phyloP scores from a whole-genome alignment of 129 eudicot species.

The Tagetes patula region DNA sequence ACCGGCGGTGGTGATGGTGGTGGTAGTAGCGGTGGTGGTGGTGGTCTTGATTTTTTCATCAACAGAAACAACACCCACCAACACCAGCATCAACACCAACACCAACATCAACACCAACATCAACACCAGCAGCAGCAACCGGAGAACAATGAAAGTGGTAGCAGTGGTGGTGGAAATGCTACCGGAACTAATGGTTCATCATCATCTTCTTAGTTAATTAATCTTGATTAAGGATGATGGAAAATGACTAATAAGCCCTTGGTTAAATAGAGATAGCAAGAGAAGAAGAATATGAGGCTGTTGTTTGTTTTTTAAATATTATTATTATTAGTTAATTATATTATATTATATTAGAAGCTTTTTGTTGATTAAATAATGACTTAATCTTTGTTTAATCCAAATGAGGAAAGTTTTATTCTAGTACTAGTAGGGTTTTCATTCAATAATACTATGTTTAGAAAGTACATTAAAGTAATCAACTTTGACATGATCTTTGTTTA shows the following conservation, averaged over 20 bases:
- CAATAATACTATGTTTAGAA: slow-evolving; percentile 25
- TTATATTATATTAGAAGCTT: slow-evolving; percentile 13
- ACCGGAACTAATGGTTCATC: slow-evolving; percentile 61
- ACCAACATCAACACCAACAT: slow-evolving; percentile 34
- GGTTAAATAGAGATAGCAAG: slow-evolving; percentile 37
- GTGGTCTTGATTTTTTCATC: slow-evolving; percentile 31
- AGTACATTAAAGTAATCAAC: slow-evolving; percentile 25
- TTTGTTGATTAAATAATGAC: slow-evolving; percentile 32
- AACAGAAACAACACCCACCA: not conserved
- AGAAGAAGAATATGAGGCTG: slow-evolving; percentile 35
- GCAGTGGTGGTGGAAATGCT: slow-evolving; percentile 36
- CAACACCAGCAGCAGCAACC: slow-evolving; percentile 34
- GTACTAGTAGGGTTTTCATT: slow-evolving; percentile 19
- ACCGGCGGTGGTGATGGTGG: no score
- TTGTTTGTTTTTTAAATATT: slow-evolving; percentile 20
- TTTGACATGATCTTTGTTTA: not conserved
- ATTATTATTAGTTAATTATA: slow-evolving; percentile 26
- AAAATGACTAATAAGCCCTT: slow-evolving; percentile 30
- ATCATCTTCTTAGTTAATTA: slow-evolving; percentile 59
- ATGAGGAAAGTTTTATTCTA: slow-evolving; percentile 29
- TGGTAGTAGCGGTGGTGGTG: not conserved
- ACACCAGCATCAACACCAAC: not conserved
- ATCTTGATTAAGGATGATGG: slow-evolving; percentile 10
- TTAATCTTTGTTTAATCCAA: slow-evolving; percentile 34
- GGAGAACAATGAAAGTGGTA: slow-evolving; percentile 29